Conservation (phyloP, 2,329 filamentous ascomycete genomes). For the Ilyonectria mors-panacis region DNA sequence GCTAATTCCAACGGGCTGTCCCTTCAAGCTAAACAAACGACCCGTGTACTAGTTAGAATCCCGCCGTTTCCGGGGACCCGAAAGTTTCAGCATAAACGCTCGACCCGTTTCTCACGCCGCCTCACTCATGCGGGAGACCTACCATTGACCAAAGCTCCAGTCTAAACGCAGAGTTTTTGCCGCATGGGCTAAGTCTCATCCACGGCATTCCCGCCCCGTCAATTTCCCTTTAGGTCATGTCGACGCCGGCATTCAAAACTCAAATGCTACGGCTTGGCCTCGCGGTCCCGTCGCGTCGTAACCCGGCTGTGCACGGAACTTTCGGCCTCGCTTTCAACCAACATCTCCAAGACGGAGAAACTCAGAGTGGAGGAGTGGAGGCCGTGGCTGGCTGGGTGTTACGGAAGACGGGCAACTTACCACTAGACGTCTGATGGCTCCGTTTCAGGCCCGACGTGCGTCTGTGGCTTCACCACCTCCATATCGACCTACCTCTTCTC, state of each 20-base stretch:
- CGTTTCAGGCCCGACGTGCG: constrained; percentile 27
- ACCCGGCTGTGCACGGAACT: constrained; percentile 9
- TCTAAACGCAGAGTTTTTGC: constrained; percentile 26
- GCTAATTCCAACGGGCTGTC: neutral
- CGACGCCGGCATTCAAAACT: constrained; percentile 23
- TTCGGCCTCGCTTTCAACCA: neutral
- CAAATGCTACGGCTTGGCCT: constrained; percentile 10
- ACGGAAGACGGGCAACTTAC: constrained; percentile 19
- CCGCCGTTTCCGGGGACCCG: constrained; percentile 24
- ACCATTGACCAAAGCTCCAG: constrained; percentile 11
- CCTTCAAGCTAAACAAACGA: constrained; percentile 12
- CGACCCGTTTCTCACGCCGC: constrained; percentile 20
- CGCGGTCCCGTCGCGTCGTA: constrained; percentile 4
- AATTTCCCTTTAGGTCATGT: constrained; percentile 36
- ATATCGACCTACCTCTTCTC: neutral
- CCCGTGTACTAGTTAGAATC: constrained; percentile 12
- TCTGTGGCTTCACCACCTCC: neutral
- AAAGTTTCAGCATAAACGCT: constrained; percentile 18
- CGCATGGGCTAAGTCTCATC: constrained; percentile 18
- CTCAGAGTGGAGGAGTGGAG: constrained; percentile 1
- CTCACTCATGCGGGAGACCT: constrained; percentile 18
- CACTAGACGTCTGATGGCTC: constrained; percentile 11
- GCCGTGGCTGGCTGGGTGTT: constrained; percentile 16
- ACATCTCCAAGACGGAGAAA: constrained; percentile 16
- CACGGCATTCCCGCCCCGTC: constrained; percentile 39